Evolutionary conservation across 305 asterid species (phyloP), one percentile per base, ranked within the genome.

Genomic region (Nicotiana rustica): DNA sequence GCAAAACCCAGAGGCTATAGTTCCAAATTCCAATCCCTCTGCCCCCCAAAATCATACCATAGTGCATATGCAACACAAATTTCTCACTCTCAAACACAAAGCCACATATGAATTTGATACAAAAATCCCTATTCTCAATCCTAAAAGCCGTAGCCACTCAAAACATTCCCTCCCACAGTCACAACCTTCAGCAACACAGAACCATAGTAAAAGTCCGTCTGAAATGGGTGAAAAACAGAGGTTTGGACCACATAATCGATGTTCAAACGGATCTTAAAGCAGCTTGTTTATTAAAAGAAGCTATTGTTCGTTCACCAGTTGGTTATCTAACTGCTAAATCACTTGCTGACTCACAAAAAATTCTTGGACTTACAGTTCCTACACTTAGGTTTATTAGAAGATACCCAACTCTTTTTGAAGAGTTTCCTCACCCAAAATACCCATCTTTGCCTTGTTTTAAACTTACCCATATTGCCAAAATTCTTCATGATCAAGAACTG

Each of bases 171-270:
- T 52, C n/a, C 25, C 78, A 70, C 31, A 52, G 5, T 82, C 88
- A 90, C 44, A 89, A 85, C 1, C 47, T 41, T 41, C 47, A 41
- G 47, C 96, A 89, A 3, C 41, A 67, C 85, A 88, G 98, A 75
- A 84, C 90, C 33, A 89, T 94, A 8, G 88, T 89, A 14, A 92
- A 90, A 87, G 97, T 95, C 15, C 92, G 98, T 25, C 68, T 95
- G 62, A 94, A 95, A 90, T 95, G 99, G 98, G 97, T 92, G 33
- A 95, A 92, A 76, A 95, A 93, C 52, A 94, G 99, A 0, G 88
- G 93, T 0, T 19, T 95, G 15, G 99, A 95, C 82, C 98, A 94
- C 90, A 88, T 92, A 5, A 90, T 92, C 82, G 97, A 93, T 78
- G 78, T 87, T 83, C 99, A 95, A 21, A 95, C 97, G 0, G 97